Evolutionary conservation across 2,329 filamentous ascomycete genomes (phyloP).

Genomic region (Colletotrichum plurivorum): DNA sequence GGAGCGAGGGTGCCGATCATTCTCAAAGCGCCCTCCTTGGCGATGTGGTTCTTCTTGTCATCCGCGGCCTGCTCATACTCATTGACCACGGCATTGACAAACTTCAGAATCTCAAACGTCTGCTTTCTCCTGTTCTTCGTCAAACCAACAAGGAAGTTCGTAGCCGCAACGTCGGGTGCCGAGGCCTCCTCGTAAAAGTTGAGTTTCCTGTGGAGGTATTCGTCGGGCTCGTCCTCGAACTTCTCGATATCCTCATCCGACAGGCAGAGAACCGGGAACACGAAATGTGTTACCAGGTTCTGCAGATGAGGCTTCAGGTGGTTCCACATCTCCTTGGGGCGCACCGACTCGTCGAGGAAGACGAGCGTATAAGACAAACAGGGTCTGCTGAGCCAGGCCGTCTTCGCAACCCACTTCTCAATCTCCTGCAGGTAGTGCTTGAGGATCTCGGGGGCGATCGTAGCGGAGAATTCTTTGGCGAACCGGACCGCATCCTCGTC

Average conservation of each 20-base stretch:
- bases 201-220: conserved; percentile 96
- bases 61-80: conserved; percentile 89
- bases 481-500: conserved; percentile 83
- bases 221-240: conserved; percentile 93
- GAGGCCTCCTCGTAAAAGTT: conserved; percentile 99
- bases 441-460: conserved; percentile 95
- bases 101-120: conserved; percentile 93
- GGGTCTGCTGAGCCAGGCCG: conserved; percentile 93
- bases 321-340: conserved; percentile 97
- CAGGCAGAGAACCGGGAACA: conserved; percentile 96
- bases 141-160: conserved; percentile 94
- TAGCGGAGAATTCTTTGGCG: conserved; percentile 90
- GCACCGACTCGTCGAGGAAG: conserved; percentile 97
- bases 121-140: conserved; percentile 96
- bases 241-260: conserved; percentile 93
- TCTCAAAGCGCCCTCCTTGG: conserved; percentile 95
- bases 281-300: conserved; percentile 91
- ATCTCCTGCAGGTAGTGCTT: conserved; percentile 95
- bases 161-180: conserved; percentile 93
- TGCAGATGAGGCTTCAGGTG: conserved; percentile 94
- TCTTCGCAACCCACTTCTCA: conserved; percentile 97
- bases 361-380: conserved; percentile 94
- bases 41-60: conserved; percentile 91
- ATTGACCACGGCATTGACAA: conserved; percentile 95
- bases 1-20: conserved; percentile 97